Base-by-base conservation (phyloP, 495 filamentous ascomycete genomes). In the Penicillium coprophilum region DNA sequence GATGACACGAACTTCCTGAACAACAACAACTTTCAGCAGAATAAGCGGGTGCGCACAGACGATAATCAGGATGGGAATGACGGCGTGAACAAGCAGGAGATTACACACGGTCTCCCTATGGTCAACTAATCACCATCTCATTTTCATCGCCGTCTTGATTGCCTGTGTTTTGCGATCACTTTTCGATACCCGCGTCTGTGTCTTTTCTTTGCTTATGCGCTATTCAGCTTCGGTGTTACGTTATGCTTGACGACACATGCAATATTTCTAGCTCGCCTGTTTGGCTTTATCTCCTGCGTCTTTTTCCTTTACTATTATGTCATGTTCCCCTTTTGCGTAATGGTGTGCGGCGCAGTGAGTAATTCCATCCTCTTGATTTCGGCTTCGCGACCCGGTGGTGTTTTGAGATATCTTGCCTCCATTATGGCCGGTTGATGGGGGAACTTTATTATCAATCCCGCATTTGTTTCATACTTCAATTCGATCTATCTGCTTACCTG, bases 1-100 rank as follows among this genome's bases (percentile, higher is more conserved):
- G 70, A 76, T 21, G 71, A 74, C 4, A 41, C 66, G 1, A 67
- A 62, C 56, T 74, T 66, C 55, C 55, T 74, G 6, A 38, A 38
- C 32, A 63, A 49, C 15, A 68, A 68, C 45, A 73, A 56, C 43
- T 74, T 72, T 53, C 68, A 69, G 51, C 66, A 46, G 39, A 58
- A 62, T 40, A 74, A 75, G 39, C 72, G 73, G 27, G 43, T 62
- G 10, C 73, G 75, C 36, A 50, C 30, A 19, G 72, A 77, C 15
- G 72, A 75, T 8, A 60, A 50, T 47, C 71, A 71, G 32, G 45
- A 73, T 28, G 48, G 48, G 10, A 56, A 67, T 6, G 72, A 70
- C 6, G 36, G 20, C 10, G 60, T 55, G 6, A 46, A 58, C 15
- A 76, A 77, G 63, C 62, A 66, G 30, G 72, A 76, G 43, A 43